These are phyloP conservation scores for Xylariaceae sp. DNA, from an alignment of 2,329 filamentous ascomycete species.

Conservation along the genomic window DNA sequence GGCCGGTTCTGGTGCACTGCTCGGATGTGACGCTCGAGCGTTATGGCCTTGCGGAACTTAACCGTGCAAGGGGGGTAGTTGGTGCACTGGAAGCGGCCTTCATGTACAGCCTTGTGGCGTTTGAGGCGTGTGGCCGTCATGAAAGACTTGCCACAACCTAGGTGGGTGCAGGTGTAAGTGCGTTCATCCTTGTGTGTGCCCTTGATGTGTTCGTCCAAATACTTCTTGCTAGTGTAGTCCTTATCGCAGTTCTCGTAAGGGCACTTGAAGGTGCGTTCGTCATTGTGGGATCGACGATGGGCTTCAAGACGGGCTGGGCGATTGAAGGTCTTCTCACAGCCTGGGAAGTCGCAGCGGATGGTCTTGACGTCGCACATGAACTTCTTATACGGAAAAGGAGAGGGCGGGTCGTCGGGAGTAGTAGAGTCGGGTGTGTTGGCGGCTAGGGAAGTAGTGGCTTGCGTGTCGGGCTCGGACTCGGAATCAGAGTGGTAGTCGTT, in stretches of 20 bases:
- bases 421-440: too few relatives aligned
- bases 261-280: constrained; percentile 78
- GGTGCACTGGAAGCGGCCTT: constrained; percentile 71
- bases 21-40: constrained; percentile 77
- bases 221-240: constrained; percentile 80
- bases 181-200: constrained; percentile 72
- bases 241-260: constrained; percentile 70
- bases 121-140: constrained; percentile 75
- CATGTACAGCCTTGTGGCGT: constrained; percentile 75
- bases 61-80: constrained; percentile 69
- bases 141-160: constrained; percentile 76
- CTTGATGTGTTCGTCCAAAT: constrained; percentile 81
- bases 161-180: constrained; percentile 67
- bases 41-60: constrained; percentile 84
- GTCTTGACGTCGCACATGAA: constrained; percentile 61
- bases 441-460: too few relatives aligned
- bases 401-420: too few relatives aligned
- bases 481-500: too few relatives aligned
- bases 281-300: constrained; percentile 81
- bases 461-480: too few relatives aligned
- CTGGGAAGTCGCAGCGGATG: constrained; percentile 69
- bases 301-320: constrained; percentile 76
- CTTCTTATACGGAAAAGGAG: too few relatives aligned
- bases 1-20: constrained; percentile 70
- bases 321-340: constrained; percentile 82